Conservation (phyloP, 805 yeast genomes). For the Lipomyces yamanashiensis region DNA sequence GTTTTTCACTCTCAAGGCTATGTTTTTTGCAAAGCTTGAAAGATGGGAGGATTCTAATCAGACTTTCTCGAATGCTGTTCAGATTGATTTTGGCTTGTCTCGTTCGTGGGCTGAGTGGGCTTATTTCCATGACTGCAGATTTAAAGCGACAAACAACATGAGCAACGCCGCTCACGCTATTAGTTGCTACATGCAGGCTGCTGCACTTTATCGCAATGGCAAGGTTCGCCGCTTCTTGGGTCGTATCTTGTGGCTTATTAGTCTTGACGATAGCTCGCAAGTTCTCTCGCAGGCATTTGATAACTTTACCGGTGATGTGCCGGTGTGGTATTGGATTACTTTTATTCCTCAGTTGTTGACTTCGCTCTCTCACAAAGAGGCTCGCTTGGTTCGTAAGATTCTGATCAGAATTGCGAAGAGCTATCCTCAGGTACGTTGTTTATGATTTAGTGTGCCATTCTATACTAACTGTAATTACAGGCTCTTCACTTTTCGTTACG, state of each 20-base stretch:
- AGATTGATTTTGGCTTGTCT: conserved; percentile 88
- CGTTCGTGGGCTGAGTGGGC: conserved; percentile 99
- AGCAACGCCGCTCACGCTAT: conserved; percentile 90
- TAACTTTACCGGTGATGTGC: conserved; percentile 91
- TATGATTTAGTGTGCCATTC: background rate
- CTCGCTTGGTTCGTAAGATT: conserved; percentile 83
- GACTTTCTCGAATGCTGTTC: conserved; percentile 97
- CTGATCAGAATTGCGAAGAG: conserved; percentile 91
- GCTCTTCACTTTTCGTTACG: conserved; percentile 95
- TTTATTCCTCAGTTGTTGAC: conserved; percentile 93
- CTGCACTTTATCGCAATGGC: conserved; percentile 90
- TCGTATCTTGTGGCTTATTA: conserved; percentile 88
- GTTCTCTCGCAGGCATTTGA: conserved; percentile 86
- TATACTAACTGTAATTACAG: conserved; percentile 2
- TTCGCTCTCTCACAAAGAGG: conserved; percentile 88
- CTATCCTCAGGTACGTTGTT: conserved; percentile 69
- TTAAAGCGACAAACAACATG: conserved; percentile 84
- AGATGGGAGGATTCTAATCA: conserved; percentile 95
- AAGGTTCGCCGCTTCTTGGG: conserved; percentile 87
- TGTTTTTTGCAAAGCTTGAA: conserved; percentile 90
- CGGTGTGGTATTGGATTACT: conserved; percentile 99
- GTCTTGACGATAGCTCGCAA: conserved; percentile 84
- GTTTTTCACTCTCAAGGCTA: conserved; percentile 95
- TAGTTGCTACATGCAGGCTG: conserved; percentile 95
- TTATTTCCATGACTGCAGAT: conserved; percentile 83